Conservation (phyloP, 1,284 basidiomycete species). For the Cutaneotrichosporon sp. region DNA sequence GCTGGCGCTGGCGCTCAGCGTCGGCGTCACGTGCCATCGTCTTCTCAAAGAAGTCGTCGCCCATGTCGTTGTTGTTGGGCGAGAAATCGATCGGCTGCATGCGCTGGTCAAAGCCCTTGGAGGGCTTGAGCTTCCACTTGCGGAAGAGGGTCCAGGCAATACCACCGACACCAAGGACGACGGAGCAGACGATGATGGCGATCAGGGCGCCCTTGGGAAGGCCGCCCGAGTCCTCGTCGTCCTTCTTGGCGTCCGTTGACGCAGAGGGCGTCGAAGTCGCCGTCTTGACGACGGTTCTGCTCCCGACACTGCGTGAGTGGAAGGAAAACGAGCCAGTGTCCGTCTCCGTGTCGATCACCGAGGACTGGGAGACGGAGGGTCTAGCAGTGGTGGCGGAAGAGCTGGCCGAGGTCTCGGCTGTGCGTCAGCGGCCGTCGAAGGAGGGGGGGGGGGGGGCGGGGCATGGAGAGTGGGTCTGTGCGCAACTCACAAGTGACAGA, state of each 20-base stretch:
- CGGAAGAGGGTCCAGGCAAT: conserved; percentile 84
- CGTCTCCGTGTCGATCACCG: too few species aligned
- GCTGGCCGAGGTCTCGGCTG: background rate
- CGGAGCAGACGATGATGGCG: conserved; percentile 68
- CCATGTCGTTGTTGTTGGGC: conserved; percentile 68
- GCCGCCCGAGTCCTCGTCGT: conserved; percentile 27
- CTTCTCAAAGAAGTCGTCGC: conserved; percentile 42
- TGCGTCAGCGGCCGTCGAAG: too few species aligned
- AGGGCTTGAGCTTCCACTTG: conserved; percentile 84
- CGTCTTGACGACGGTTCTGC: background rate
- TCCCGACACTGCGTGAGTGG: background rate
- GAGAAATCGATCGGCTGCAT: conserved; percentile 60
- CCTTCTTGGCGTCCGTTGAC: background rate
- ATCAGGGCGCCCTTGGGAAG: conserved; percentile 64
- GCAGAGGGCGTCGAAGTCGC: background rate
- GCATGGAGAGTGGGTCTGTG: background rate
- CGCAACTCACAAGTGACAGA: background rate
- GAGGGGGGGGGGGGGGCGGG: too few species aligned
- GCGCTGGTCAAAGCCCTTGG: conserved; percentile 74
- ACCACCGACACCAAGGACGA: conserved; percentile 65
- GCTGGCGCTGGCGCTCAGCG: conserved; percentile 45
- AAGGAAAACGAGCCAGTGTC: background rate
- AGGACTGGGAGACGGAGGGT: too few species aligned
- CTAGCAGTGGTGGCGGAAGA: background rate
- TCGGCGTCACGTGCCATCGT: conserved; percentile 43